Conservation (phyloP, 192 early-diverging fungal genomes). For the Backusella macrospora region DNA sequence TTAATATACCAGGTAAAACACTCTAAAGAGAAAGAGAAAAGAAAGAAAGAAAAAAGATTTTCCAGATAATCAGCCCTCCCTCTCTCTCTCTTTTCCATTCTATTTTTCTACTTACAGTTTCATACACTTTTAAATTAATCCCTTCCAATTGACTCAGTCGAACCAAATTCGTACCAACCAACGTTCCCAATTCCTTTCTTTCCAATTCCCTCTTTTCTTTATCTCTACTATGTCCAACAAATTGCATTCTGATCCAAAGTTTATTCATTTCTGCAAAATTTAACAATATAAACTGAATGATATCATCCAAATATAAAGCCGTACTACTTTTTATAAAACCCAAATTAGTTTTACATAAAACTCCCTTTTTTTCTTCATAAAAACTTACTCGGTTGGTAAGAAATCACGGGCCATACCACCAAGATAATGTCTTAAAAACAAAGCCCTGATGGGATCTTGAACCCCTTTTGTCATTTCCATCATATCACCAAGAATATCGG, state of each 20-base stretch:
- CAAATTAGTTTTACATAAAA: too few relatives aligned
- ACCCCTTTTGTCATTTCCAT: constrained; percentile 98
- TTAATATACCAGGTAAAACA: constrained; percentile 90
- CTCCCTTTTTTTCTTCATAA: neutral
- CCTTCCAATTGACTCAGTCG: constrained; percentile 91
- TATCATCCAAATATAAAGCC: constrained; percentile 55
- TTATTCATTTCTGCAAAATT: constrained; percentile 99
- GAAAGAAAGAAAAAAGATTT: neutral
- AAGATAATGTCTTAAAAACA: constrained; percentile 96
- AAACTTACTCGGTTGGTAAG: constrained; percentile 72
- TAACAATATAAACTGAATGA: constrained; percentile 92
- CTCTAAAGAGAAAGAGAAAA: constrained; percentile 41
- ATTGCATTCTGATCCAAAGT: constrained; percentile 98
- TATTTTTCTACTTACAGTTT: constrained; percentile 48
- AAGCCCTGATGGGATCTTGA: constrained; percentile 95
- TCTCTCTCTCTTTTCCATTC: neutral
- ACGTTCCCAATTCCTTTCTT: constrained; percentile 91
- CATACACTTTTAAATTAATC: constrained; percentile 84
- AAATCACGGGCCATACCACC: constrained; percentile 94
- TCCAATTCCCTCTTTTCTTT: constrained; percentile 95
- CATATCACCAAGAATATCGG: constrained; percentile 98
- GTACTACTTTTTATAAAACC: too few relatives aligned
- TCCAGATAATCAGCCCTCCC: neutral
- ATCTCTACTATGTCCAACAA: constrained; percentile 92
- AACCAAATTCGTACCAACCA: constrained; percentile 98